Evolutionary conservation across 1,139 yeast species (phyloP).

Genomic region (Geotrichum fermentans): DNA sequence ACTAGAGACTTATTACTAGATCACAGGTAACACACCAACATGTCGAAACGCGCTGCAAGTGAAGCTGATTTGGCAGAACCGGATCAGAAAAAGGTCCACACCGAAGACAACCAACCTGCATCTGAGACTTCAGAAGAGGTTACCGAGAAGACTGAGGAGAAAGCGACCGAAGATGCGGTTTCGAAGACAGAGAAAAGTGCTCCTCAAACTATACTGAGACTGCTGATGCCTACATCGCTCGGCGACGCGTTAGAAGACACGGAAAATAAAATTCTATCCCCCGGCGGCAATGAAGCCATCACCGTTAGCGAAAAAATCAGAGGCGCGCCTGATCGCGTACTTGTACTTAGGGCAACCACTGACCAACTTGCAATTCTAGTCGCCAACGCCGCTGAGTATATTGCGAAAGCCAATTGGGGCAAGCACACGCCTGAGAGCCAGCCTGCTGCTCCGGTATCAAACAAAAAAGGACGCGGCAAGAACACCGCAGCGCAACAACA

Average conservation of each 20-base stretch:
- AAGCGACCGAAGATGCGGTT: neutral
- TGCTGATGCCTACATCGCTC: constrained; percentile 7
- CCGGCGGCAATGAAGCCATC: neutral
- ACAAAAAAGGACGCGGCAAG: constrained; percentile 11
- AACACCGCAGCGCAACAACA: neutral
- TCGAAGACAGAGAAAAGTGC: neutral
- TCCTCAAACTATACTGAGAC: constrained; percentile 1
- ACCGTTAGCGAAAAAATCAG: constrained; percentile 13
- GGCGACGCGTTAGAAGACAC: constrained; percentile 17
- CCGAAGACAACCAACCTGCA: neutral
- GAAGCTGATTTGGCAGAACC: constrained; percentile 11
- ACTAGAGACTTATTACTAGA: too few species aligned
- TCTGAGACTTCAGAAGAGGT: neutral
- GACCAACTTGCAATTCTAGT: constrained; percentile 7
- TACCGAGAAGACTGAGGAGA: neutral
- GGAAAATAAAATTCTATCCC: constrained; percentile 7
- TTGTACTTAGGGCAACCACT: constrained; percentile 4
- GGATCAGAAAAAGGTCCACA: constrained; percentile 10
- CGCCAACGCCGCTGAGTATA: constrained; percentile 10
- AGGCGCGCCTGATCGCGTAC: constrained; percentile 18
- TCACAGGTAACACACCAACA: neutral
- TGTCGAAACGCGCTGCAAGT: constrained; percentile 15
- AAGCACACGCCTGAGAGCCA: constrained; percentile 1
- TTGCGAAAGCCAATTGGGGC: constrained; percentile 14
- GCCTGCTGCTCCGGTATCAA: neutral